Evolutionary conservation across 305 asterid genomes (phyloP).

Genomic region (Solanum hybrid): DNA sequence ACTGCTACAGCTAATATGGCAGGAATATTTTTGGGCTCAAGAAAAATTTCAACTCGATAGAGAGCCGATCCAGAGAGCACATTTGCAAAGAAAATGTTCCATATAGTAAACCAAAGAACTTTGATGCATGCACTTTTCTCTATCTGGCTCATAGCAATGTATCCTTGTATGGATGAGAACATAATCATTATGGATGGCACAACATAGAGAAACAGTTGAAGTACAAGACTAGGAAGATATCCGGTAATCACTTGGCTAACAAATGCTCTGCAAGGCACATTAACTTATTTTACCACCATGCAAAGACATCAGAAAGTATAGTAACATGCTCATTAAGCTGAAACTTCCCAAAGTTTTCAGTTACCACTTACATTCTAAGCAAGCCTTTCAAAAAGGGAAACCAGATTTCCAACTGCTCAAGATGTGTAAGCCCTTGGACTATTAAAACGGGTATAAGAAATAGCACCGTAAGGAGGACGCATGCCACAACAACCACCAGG

Average conservation of each 20-base stretch:
- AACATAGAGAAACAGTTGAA: slow-evolving; percentile 48
- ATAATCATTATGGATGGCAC: slow-evolving; percentile 77
- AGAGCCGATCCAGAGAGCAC: slow-evolving; percentile 93
- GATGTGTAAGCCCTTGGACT: slow-evolving; percentile 92
- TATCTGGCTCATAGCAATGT: slow-evolving; percentile 73
- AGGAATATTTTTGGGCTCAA: slow-evolving; percentile 82
- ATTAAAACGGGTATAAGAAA: slow-evolving; percentile 73
- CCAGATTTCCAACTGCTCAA: slow-evolving; percentile 76
- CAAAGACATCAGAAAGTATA: slow-evolving; percentile 2
- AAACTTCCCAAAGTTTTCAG: background rate
- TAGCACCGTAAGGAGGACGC: slow-evolving; percentile 42
- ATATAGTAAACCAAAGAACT: slow-evolving; percentile 73
- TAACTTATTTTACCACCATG: background rate
- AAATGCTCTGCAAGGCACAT: slow-evolving; percentile 44
- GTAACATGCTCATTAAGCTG: background rate
- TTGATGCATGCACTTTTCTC: slow-evolving; percentile 90
- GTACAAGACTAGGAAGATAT: slow-evolving; percentile 91
- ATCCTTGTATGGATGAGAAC: slow-evolving; percentile 87
- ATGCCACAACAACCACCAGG: slow-evolving; percentile 48
- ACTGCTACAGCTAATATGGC: slow-evolving; percentile 74
- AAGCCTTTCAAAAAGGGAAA: slow-evolving; percentile 69
- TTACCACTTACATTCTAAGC: slow-evolving; percentile 50
- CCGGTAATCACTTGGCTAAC: slow-evolving; percentile 84
- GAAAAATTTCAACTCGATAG: slow-evolving; percentile 41
- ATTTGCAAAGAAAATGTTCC: slow-evolving; percentile 92